These are phyloP conservation scores for Furcasterigmium sp. DNA, from an alignment of 2,329 filamentous ascomycete species.

Conservation along the genomic window DNA sequence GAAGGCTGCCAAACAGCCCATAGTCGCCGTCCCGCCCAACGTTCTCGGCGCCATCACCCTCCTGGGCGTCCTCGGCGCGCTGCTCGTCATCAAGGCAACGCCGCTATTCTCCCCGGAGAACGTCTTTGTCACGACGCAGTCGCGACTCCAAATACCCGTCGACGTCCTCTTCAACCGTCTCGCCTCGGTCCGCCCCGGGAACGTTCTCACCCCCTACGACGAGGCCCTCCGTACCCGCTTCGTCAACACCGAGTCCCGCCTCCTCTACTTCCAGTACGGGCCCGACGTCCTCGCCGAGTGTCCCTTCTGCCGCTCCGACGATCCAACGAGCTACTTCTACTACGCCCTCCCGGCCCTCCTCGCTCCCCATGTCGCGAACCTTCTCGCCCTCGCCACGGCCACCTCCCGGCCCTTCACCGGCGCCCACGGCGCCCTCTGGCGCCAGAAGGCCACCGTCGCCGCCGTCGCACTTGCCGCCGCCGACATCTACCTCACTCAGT, in stretches of 20 bases:
- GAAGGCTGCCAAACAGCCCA: constrained; percentile 34
- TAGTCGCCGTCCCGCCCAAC: constrained; percentile 49
- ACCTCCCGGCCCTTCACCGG: constrained; percentile 67
- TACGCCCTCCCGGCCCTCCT: constrained; percentile 74
- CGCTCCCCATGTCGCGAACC: constrained; percentile 74
- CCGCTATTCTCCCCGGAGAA: constrained; percentile 71
- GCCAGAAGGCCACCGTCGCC: constrained; percentile 61
- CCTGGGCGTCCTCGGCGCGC: constrained; percentile 36
- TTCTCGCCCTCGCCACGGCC: constrained; percentile 63
- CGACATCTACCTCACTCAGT: constrained; percentile 61
- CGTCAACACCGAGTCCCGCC: constrained; percentile 63
- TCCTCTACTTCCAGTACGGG: constrained; percentile 81
- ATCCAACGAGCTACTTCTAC: constrained; percentile 66
- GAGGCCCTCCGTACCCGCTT: constrained; percentile 62
- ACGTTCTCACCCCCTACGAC: constrained; percentile 52
- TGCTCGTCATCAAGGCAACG: constrained; percentile 54
- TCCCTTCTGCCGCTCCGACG: constrained; percentile 74
- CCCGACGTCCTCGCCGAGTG: constrained; percentile 69
- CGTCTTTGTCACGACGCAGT: constrained; percentile 71
- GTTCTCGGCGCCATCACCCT: constrained; percentile 54
- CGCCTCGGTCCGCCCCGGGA: constrained; percentile 42
- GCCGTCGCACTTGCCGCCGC: constrained; percentile 51
- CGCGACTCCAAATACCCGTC: constrained; percentile 78
- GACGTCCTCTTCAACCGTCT: constrained; percentile 82
- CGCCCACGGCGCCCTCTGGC: constrained; percentile 60